Evolutionary conservation across 2,329 filamentous ascomycete species (phyloP), one percentile per base, ranked within the genome.

Genomic region (Pseudophaeomoniella oleicola): DNA sequence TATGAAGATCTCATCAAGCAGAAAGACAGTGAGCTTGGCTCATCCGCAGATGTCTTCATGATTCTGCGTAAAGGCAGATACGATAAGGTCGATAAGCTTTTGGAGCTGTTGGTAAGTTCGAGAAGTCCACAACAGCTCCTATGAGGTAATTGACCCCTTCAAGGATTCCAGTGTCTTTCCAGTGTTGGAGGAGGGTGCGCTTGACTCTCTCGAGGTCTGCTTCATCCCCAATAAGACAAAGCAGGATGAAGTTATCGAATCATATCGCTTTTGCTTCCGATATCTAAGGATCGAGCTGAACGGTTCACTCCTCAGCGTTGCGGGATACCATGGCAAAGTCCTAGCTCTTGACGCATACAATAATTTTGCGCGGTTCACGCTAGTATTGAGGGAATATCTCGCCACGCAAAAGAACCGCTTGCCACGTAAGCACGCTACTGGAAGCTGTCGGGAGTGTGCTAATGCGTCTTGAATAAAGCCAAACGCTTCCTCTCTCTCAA

Each of bases 121-220:
- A n/a, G n/a, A n/a, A n/a, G n/a, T n/a, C 22, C 22, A 9, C 22
- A 27, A 27, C n/a, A 6, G 9, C 9, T 27, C 22, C 9, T 18
- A 16, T 14, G 27, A 15, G 30, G 9, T 17, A 37, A 46, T 58
- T 34, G 61, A 46, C 32, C n/a, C 4, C 17, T 5, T 18, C n/a
- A 37, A 70, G 66, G 66, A 71, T 47, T 49, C 55, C 16, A 65
- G 62, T 5, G 61, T 62, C 3, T 69, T 68, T 43, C 55, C 62
- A 13, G 64, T 63, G 4, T 43, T 71, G 3, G 48, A 55, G 34
- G 53, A 52, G 15, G 58, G 58, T 17, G 51, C 56, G 16, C 54
- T 71, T 3, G 54, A 57, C 17, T 57, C 58, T 2, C 39, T 71
- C n/a, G 61, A 68, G 39, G 44, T 70, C 19, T 63, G 59, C 22